Base-by-base conservation (phyloP, 306 rosid species). In the Begonia loranthoides region DNA sequence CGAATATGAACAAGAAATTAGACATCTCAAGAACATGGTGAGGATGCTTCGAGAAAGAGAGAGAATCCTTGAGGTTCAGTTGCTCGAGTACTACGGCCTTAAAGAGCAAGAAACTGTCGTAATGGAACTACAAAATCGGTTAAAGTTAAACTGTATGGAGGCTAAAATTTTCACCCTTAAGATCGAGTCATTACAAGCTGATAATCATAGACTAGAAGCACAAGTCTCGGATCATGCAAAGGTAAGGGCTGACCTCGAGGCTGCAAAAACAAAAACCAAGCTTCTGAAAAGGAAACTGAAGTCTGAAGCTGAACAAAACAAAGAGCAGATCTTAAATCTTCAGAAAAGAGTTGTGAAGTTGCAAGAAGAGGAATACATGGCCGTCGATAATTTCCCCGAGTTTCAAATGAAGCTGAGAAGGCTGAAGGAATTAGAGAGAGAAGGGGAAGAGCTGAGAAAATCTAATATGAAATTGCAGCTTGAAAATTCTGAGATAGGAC, bases 41-140 rank as follows among this genome's bases (percentile, higher is more conserved):
- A 73, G 75, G 59, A 60, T 60, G 41, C 94, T 83, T 67, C 77
- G 66, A 65, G 96, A 86, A 68, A 80, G 93, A 70, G 96, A 92
- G 72, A 60, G 65, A 51, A 64, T 45, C 53, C 93, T 85, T 2
- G 96, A 92, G 74, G 67, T 76, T 43, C 87, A 86, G 67, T 60
- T 92, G 52, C 94, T 83, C 0, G 96, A 92, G 69, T 83, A 78
- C 45, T 80, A 82, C 45, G 99, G 99, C 50, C 76, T 86, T 15
- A 80, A 66, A 69, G 96, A 92, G 75, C 88, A 92, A 72, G 94
- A 83, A 70, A 58, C 79, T 49, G 81, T 78, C 4, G 82, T 80
- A 14, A 74, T 76, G 80, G 99, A 92, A 70, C 93, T 92, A 41
- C 87, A 71, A 63, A 92, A 80, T 33, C 63, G 87, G 57, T 71